Evolutionary conservation across 2,329 filamentous ascomycete species (phyloP), one percentile per base, ranked within the genome.

Genomic region (Trichoderma aggressivum): DNA sequence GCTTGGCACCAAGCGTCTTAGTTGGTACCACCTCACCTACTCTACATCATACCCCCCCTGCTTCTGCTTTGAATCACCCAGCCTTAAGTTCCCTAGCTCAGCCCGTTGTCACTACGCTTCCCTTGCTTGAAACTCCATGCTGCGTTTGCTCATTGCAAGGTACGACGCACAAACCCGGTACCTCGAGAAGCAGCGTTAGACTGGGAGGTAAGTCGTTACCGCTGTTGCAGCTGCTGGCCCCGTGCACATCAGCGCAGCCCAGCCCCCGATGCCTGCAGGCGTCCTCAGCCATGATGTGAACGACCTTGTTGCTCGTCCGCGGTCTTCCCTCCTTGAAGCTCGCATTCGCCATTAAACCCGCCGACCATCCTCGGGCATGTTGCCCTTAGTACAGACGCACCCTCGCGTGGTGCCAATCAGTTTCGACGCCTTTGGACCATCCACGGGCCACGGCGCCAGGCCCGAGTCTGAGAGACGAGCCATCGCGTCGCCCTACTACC

Each of bases 321-420:
- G 74, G 55, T 30, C 55, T 30, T 58, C 55, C 26, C 55, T 30
- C 55, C 55, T 30, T 30, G 74, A 73, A 74, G 71, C 70, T 73
- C 73, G 76, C 72, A 64, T 56, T 30, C 34, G 30, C 34, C 26
- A 32, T 24, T 62, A 69, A 53, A 58, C 34, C 71, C 64, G 61
- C 59, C 43, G 18, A 64, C 61, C 5, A 34, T 73, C 34, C 71
- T 70, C 74, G 70, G 76, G 76, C 76, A 87, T 87, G 85, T 81
- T 86, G 72, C 84, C 86, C 74, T 80, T 85, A 73, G 79, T 86
- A 72, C 86, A 87, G 77, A 84, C 82, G 82, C 84, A 85, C 82
- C 85, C 81, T 78, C 81, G 79, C 75, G 81, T 82, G 83, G 84
- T 86, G 84, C 80, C 81, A 72, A 79, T 80, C 70, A 81, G 81